Base-by-base conservation (phyloP, 1,139 yeast species). In the Geotrichum macrosporum region DNA sequence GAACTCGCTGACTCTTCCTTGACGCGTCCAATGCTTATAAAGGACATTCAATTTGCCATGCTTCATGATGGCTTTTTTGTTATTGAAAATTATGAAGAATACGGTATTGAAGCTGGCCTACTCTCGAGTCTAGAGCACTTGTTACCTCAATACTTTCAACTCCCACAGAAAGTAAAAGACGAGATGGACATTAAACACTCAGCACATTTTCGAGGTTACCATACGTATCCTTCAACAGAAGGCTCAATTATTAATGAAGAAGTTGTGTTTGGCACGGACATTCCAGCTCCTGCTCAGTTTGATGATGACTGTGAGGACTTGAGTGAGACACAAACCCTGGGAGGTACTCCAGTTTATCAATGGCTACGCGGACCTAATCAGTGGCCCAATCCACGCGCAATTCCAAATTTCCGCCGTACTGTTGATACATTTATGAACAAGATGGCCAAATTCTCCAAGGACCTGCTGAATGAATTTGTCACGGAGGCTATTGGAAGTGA, bases 61-160 rank as follows among this genome's bases (percentile, higher is more conserved):
- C 12, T 44, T 22, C 33, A 44, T 18, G 48, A 48, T 18, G 51
- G 51, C n/a, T 48, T 27, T 24, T 48, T 37, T 33, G 43, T 48
- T n/a, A 12, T 48, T 19, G 41, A 38, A 18, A 41, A 46, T 21
- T 26, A 22, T 20, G 27, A 35, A 9, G 36, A 39, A 40, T 29
- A 13, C 16, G 41, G 24, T 18, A 3, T 35, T 6, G 30, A 13
- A 5, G 5, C 27, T 20, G 16, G n/a, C n/a, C n/a, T 21, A n/a
- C 10, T 27, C 24, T 3, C 34, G 2, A 13, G 33, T 13, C 40
- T 41, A 12, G 9, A 13, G 12, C 30, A 27, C 6, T 22, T 27
- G 13, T 22, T 41, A n/a, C 32, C 26, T 4, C 13, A 33, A 10
- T 37, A 36, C 12, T 46, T 46, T 19, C 12, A 21, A 9, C 21